Evolutionary conservation across 352 stramenopile species (phyloP).

Genomic region (Globisporangium parvum): DNA sequence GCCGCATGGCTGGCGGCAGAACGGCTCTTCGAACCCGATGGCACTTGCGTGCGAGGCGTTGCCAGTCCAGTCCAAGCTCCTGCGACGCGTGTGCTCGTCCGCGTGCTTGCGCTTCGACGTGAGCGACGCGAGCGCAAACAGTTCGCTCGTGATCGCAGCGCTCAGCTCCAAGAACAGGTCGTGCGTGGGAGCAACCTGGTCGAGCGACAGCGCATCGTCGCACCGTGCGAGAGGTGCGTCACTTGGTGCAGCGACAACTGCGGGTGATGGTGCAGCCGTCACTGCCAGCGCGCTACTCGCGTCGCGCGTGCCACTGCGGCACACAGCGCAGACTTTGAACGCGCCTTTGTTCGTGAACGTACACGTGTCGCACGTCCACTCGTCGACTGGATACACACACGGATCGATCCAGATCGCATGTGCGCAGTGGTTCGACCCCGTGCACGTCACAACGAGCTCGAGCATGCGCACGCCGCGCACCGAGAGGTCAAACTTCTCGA

Average conservation of each 20-base stretch:
- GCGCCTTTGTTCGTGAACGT: constrained; percentile 67
- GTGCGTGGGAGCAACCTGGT: background rate
- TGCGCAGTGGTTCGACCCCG: constrained; percentile 71
- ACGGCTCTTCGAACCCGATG: constrained; percentile 69
- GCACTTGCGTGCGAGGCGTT: background rate
- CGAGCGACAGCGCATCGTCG: background rate
- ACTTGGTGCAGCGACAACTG: background rate
- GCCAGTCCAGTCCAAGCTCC: background rate
- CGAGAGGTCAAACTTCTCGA: constrained; percentile 56
- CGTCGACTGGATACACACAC: constrained; percentile 51
- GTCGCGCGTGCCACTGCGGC: constrained; percentile 24
- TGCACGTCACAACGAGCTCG: constrained; percentile 59
- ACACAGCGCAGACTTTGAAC: constrained; percentile 42
- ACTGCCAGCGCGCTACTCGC: background rate
- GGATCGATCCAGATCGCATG: constrained; percentile 82
- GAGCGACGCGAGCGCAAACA: constrained; percentile 10
- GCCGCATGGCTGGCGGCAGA: constrained; percentile 58
- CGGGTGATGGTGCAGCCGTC: background rate
- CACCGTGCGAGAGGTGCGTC: background rate
- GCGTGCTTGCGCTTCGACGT: background rate
- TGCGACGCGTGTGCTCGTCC: background rate
- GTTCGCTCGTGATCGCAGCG: constrained; percentile 14
- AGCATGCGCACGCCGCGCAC: constrained; percentile 67
- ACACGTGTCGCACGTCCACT: constrained; percentile 68
- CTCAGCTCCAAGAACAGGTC: constrained; percentile 18